phyloP scores from a whole-genome alignment of 306 rosid species.

The Castanea crenata region DNA sequence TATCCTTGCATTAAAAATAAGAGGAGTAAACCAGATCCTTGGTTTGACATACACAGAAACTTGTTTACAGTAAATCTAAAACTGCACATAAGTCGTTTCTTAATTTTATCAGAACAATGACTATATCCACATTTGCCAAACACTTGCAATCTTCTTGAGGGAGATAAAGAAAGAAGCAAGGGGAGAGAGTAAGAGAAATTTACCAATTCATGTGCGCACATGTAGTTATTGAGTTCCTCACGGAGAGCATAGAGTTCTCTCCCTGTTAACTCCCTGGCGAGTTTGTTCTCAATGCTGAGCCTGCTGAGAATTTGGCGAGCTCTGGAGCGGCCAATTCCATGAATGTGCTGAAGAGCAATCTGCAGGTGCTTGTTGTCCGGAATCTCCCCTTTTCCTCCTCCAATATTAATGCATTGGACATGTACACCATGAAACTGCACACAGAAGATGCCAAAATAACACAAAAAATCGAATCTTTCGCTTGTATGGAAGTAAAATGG shows the following conservation, averaged over 20 bases:
- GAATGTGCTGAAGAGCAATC: constrained; percentile 62
- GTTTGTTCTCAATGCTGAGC: constrained; percentile 62
- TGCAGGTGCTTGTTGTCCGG: constrained; percentile 64
- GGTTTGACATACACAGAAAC: not conserved
- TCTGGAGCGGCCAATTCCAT: constrained; percentile 62
- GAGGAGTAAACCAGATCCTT: not conserved
- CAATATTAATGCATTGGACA: constrained; percentile 45
- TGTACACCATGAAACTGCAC: constrained; percentile 47
- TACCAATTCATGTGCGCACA: constrained; percentile 69
- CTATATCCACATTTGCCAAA: not conserved
- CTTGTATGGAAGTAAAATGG: not conserved
- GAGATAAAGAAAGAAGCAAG: too few relatives aligned
- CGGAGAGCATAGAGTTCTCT: constrained; percentile 58
- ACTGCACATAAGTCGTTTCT: not conserved
- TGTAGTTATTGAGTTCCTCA: constrained; percentile 57
- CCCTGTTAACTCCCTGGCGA: constrained; percentile 62
- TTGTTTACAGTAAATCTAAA: not conserved
- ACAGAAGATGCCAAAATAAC: not conserved
- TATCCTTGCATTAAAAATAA: not conserved
- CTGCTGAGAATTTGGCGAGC: constrained; percentile 62
- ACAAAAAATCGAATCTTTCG: not conserved
- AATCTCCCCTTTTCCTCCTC: constrained; percentile 76
- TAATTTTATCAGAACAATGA: not conserved
- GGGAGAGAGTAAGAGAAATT: not conserved
- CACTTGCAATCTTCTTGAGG: not conserved